Conservation (phyloP, 345 rosid genomes). For the Populus deltoides region DNA sequence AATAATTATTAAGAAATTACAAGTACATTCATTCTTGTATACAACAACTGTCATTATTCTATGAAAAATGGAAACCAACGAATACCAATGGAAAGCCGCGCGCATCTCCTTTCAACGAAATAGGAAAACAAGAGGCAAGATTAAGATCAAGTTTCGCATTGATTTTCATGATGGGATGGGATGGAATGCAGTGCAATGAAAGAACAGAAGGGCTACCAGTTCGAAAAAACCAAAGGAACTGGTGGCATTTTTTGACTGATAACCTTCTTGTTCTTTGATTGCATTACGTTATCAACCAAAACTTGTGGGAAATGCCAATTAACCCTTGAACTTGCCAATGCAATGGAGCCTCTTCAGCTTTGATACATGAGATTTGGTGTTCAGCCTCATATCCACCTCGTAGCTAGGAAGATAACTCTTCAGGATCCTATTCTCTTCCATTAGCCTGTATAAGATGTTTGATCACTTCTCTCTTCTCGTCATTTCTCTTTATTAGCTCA, state of each 20-base stretch:
- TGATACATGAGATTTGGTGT: not conserved
- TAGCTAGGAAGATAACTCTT: constrained; percentile 3
- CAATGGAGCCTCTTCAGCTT: constrained; percentile 18
- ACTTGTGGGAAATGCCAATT: not conserved
- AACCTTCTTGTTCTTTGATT: no score
- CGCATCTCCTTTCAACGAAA: not conserved
- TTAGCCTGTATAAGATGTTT: constrained; percentile 20
- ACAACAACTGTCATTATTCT: not conserved
- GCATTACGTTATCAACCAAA: not conserved
- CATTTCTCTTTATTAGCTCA: constrained; percentile 33
- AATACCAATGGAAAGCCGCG: not conserved
- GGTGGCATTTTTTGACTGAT: not conserved
- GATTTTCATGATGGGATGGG: not conserved
- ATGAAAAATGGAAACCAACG: not conserved
- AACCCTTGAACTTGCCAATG: constrained; percentile 4
- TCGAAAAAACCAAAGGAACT: not conserved
- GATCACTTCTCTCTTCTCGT: constrained; percentile 26
- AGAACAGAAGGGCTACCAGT: not conserved
- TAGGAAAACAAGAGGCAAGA: not conserved
- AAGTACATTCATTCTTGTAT: not conserved
- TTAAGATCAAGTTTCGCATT: not conserved
- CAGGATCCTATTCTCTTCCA: constrained; percentile 16
- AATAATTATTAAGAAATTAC: no score
- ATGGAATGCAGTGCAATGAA: not conserved
- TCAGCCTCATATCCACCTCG: not conserved